Base-by-base conservation (phyloP, 768 basidiomycete genomes). In the Calocybe cyanea region DNA sequence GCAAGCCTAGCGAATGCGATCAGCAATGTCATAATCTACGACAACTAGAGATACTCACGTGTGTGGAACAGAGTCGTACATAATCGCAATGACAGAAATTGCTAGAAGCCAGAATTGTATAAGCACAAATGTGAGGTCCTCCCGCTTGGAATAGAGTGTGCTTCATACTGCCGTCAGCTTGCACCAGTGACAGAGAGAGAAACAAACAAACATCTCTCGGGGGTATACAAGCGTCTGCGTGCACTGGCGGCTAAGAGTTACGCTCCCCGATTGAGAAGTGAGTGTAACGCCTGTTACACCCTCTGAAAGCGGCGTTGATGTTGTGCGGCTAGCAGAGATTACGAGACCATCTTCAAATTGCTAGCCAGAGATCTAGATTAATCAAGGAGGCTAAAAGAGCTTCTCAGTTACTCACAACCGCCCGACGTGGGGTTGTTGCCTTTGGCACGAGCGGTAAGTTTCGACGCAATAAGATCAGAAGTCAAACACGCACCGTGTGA, bases 81-180 rank as follows among this genome's bases (percentile, higher is more conserved):
- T 49, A 46, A 80, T 69, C 2, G 72, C 75, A 21, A 73, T 57
- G n/a, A 73, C 50, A n/a, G 76, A 74, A 21, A 80, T 68, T 0
- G 62, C 66, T 19, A 80, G 63, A 5, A 81, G 64, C 77, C 77
- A 81, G 54, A 79, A 72, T 50, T 81, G 77, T 1, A 76, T 58
- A 30, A 67, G 59, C 17, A 80, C 61, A 50, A 72, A 65, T 1
- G 73, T 63, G 6, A 76, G 52, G 43, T 78, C 77, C 48, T 80
- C 77, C 3, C 76, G 65, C 19, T 59, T 63, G 15, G 67, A 66
- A 38, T 75, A 70, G 11, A 63, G 56, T 30, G 77, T 57, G 17
- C 78, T 79, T 43, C 2, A 21, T 3, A 38, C 19, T 42, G 38
- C 4, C 38, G 13, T 41, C 11, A 30, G 13, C 20, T 41, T 17